phyloP scores from a whole-genome alignment of 176 grass and related monocot genomes.

The Luzula sylvatica region DNA sequence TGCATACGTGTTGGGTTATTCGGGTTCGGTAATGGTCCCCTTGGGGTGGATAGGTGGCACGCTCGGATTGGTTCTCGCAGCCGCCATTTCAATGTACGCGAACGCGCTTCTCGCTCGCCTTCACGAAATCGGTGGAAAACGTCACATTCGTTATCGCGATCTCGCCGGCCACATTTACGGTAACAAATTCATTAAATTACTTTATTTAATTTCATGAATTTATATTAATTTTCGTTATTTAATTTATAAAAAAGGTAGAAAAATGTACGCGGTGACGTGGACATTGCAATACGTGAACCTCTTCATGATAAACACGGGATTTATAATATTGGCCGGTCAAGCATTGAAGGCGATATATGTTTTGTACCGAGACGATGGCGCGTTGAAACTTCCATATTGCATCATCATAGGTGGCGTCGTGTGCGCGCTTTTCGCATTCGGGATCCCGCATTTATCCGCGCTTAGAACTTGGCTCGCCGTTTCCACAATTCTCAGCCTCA shows the following conservation, averaged over 20 bases:
- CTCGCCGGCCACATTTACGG: slow-evolving; percentile 94
- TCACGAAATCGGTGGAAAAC: slow-evolving; percentile 75
- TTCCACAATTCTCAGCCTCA: slow-evolving; percentile 82
- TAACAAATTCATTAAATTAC: slow-evolving; percentile 14
- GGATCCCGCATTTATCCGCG: slow-evolving; percentile 84
- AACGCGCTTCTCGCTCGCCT: slow-evolving; percentile 70
- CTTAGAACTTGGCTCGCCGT: slow-evolving; percentile 89
- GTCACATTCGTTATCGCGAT: slow-evolving; percentile 98
- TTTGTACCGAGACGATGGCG: slow-evolving; percentile 58
- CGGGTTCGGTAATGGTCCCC: slow-evolving; percentile 76
- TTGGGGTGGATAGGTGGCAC: slow-evolving; percentile 72
- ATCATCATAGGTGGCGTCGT: slow-evolving; percentile 70
- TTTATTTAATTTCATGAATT: not conserved
- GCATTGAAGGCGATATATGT: slow-evolving; percentile 87
- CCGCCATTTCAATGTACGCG: slow-evolving; percentile 82
- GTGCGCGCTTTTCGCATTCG: slow-evolving; percentile 90
- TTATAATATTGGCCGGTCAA: slow-evolving; percentile 86
- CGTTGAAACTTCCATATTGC: slow-evolving; percentile 90
- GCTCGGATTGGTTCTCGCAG: slow-evolving; percentile 64
- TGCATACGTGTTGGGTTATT: slow-evolving; percentile 95
- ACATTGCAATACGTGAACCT: slow-evolving; percentile 91
- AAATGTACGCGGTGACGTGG: slow-evolving; percentile 89
- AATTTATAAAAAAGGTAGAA: slow-evolving; percentile 36
- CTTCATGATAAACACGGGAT: slow-evolving; percentile 99
- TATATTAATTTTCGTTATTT: not conserved